Conservation (phyloP, 139 green algal genomes). For the Volvox reticuliferus region DNA sequence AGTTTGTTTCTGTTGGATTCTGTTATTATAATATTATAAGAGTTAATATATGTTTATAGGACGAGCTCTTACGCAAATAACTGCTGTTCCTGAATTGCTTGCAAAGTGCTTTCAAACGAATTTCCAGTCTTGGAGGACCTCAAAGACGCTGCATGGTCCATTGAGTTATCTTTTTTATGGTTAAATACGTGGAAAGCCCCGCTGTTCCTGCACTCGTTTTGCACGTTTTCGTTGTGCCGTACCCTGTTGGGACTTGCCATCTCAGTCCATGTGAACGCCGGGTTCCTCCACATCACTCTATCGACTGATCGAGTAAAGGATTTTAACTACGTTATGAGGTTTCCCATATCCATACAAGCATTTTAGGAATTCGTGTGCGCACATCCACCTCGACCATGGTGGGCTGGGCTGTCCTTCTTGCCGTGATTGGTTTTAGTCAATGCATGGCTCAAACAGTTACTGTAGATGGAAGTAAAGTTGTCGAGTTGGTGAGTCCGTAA, state of each 20-base stretch:
- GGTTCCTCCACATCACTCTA: not conserved
- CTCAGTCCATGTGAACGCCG: not conserved
- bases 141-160: not conserved
- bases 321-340: not conserved
- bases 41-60: not conserved
- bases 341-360: not conserved
- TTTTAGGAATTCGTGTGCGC: not conserved
- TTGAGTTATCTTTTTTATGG: not conserved
- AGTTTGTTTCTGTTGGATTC: not conserved
- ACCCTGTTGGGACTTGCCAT: not conserved
- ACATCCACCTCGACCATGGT: not conserved
- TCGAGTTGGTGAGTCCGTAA: constrained; percentile 47
- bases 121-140: not conserved
- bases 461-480: constrained; percentile 51
- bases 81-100: constrained; percentile 19
- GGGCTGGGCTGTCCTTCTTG: not conserved
- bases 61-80: not conserved
- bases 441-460: not conserved
- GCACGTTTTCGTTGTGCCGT: not conserved
- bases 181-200: not conserved
- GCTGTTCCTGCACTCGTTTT: not conserved
- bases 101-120: not conserved
- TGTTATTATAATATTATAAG: not conserved
- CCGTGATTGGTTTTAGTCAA: not conserved
- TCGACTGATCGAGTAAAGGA: not conserved